phyloP scores from a whole-genome alignment of 208 protist genomes.

The Trypanosoma vivax region DNA sequence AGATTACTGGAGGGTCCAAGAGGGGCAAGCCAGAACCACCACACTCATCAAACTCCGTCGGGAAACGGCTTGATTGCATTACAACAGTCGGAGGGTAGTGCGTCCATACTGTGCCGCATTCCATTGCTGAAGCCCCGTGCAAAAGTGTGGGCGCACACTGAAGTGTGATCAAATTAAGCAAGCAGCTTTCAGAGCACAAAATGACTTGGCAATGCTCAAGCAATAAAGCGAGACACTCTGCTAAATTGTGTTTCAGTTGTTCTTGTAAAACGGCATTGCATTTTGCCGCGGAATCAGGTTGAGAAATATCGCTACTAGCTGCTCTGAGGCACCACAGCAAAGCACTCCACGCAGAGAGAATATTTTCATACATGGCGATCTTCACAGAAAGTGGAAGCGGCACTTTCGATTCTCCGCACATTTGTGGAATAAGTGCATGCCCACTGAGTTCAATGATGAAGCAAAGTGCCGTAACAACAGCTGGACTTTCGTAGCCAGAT shows the following conservation, averaged over 20 bases:
- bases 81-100: too few species aligned
- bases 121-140: not conserved
- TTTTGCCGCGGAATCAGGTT: not conserved
- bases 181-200: slow-evolving; percentile 3
- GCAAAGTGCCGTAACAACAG: slow-evolving; percentile 44
- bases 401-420: not conserved
- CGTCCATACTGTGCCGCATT: not conserved
- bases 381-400: not conserved
- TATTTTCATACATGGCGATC: slow-evolving; percentile 76
- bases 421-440: slow-evolving; percentile 3
- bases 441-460: slow-evolving; percentile 20
- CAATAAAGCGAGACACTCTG: slow-evolving; percentile 8
- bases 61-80: too few species aligned
- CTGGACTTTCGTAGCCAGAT: slow-evolving; percentile 37
- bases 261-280: slow-evolving; percentile 26
- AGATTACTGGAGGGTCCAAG: too few species aligned
- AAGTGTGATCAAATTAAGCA: slow-evolving; percentile 10
- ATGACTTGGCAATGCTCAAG: slow-evolving; percentile 6
- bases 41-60: too few species aligned
- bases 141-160: slow-evolving; percentile 7
- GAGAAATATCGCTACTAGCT: not conserved
- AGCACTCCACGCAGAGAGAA: slow-evolving; percentile 25
- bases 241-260: slow-evolving; percentile 20
- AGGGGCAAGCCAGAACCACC: too few species aligned
- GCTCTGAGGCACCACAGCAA: not conserved